Percentiles rank a stretch among this genome's conserved stretches.
These are phyloP conservation scores for Phaeosphaeria sp. DNA, from an alignment of 2,329 filamentous ascomycete species.

Conservation along the genomic window DNA sequence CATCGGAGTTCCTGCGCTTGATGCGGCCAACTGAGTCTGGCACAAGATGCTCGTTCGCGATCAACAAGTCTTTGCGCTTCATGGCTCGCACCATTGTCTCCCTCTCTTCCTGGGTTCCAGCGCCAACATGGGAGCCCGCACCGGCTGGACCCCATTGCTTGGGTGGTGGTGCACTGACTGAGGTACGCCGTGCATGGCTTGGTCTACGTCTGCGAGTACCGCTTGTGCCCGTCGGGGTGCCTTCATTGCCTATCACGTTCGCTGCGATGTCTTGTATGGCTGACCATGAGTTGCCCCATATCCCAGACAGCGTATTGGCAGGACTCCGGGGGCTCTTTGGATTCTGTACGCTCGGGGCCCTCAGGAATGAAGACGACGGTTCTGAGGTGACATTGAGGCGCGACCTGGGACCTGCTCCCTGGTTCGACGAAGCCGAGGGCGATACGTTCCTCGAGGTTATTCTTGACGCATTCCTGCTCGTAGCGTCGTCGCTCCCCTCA, in stretches of 20 bases:
- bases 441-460: constrained; percentile 41
- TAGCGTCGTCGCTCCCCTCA: constrained; percentile 40
- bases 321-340: constrained; percentile 29
- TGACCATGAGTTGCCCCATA: constrained; percentile 58
- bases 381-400: constrained; percentile 37
- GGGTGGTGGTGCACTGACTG: constrained; percentile 49
- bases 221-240: constrained; percentile 19
- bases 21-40: constrained; percentile 55
- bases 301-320: constrained; percentile 46
- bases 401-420: constrained; percentile 37
- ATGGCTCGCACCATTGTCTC: constrained; percentile 56
- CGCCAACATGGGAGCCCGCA: constrained; percentile 48
- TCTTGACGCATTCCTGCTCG: constrained; percentile 50
- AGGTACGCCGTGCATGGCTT: constrained; percentile 35
- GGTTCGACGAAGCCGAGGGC: constrained; percentile 44
- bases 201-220: constrained; percentile 36
- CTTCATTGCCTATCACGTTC: constrained; percentile 54
- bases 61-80: constrained; percentile 57
- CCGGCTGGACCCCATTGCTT: constrained; percentile 56
- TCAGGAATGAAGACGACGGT: constrained; percentile 34
- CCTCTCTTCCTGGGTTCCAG: constrained; percentile 54
- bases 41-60: constrained; percentile 49
- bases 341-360: constrained; percentile 28
- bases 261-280: constrained; percentile 58
- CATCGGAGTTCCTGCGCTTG: constrained; percentile 74